Conservation (phyloP, 257 asterid genomes). For the Gynochthodes officinalis region DNA sequence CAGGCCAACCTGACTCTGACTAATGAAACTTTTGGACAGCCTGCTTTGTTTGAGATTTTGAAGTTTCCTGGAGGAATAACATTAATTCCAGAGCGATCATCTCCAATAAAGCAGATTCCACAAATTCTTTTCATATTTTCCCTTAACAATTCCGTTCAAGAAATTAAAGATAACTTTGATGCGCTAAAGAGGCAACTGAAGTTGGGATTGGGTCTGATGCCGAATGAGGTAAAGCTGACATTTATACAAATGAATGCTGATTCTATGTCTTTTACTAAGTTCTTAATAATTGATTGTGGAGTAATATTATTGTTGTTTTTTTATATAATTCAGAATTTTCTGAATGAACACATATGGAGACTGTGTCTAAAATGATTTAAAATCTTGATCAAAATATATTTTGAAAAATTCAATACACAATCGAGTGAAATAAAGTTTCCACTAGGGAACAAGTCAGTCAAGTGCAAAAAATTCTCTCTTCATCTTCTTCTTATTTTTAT, state of each 20-base stretch:
- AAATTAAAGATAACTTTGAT: slow-evolving; percentile 54
- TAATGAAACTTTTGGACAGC: slow-evolving; percentile 57
- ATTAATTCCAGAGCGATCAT: slow-evolving; percentile 46
- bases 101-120: slow-evolving; percentile 29
- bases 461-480: too few relatives aligned
- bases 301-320: neutral
- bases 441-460: neutral
- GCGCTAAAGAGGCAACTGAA: slow-evolving; percentile 66
- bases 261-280: neutral
- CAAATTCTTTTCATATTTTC: slow-evolving; percentile 62
- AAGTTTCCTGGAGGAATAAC: slow-evolving; percentile 80
- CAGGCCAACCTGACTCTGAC: slow-evolving; percentile 62
- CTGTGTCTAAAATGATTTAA: neutral
- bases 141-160: slow-evolving; percentile 67
- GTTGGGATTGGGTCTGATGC: slow-evolving; percentile 53
- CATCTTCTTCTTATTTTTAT: too few relatives aligned
- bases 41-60: slow-evolving; percentile 66
- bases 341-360: neutral
- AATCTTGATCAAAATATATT: neutral
- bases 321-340: too few relatives aligned
- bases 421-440: neutral
- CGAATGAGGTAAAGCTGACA: slow-evolving; percentile 50
- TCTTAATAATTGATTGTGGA: neutral
- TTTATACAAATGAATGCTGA: neutral
- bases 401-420: neutral